Conservation (phyloP, 106 monocot genomes). For the Ottelia alismoides region DNA sequence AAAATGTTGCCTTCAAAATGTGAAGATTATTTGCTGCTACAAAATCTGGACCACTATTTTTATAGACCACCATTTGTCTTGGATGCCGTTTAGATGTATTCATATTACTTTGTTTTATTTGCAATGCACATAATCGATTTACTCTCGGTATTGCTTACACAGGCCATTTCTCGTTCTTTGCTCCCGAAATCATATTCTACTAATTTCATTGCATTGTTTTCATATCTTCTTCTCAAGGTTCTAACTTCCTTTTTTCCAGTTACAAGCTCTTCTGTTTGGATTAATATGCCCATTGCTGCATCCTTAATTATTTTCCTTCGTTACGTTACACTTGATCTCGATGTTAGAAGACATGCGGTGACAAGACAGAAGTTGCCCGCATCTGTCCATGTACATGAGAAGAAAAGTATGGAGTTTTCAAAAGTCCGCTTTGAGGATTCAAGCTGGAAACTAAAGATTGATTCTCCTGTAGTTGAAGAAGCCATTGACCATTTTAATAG, state of each 20-base stretch:
- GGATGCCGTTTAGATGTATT: no score
- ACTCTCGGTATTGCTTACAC: no score
- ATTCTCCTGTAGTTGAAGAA: conserved; percentile 69
- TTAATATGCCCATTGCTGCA: conserved; percentile 79
- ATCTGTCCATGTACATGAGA: conserved; percentile 11
- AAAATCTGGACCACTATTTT: no score
- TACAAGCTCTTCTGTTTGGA: conserved; percentile 92
- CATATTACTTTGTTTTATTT: no score
- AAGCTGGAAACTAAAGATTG: conserved; percentile 85
- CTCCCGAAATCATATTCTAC: no score
- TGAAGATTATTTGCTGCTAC: no score
- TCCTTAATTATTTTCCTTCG: conserved; percentile 58
- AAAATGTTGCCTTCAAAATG: no score
- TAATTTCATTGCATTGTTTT: no score
- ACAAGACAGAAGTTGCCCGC: conserved; percentile 1
- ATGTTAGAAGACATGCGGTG: conserved; percentile 37
- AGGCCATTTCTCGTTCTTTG: no score
- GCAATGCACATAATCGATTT: no score
- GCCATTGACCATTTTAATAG: conserved; percentile 91
- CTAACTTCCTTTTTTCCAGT: conserved; percentile 48
- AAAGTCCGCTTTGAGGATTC: conserved; percentile 25
- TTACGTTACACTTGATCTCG: conserved; percentile 72
- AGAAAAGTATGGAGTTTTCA: conserved; percentile 22
- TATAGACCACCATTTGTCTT: no score
- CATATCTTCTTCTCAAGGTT: no score